These are phyloP conservation scores for Penicillium sp. DNA, from an alignment of 2,329 filamentous ascomycete genomes.

Conservation along the genomic window DNA sequence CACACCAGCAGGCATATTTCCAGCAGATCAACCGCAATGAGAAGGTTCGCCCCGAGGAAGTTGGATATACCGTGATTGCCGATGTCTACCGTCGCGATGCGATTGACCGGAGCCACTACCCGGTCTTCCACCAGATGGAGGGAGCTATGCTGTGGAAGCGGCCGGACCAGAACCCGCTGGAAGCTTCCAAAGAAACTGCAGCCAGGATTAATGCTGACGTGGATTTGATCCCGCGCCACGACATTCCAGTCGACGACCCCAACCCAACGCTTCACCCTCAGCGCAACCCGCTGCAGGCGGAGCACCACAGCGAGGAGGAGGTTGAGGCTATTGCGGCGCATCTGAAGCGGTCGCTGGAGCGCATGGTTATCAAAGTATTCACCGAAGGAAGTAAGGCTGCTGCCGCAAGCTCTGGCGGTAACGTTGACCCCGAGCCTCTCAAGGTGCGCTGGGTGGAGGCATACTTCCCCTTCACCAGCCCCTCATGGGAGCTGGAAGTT, in stretches of 20 bases:
- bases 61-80: slow-evolving; percentile 87
- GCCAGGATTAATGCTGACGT: slow-evolving; percentile 72
- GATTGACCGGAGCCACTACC: slow-evolving; percentile 93
- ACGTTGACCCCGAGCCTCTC: slow-evolving; percentile 71
- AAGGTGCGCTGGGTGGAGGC: slow-evolving; percentile 94
- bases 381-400: slow-evolving; percentile 73
- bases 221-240: slow-evolving; percentile 72
- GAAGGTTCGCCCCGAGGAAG: slow-evolving; percentile 44
- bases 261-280: slow-evolving; percentile 78
- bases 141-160: slow-evolving; percentile 90
- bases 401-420: slow-evolving; percentile 55
- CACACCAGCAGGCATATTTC: slow-evolving; percentile 87
- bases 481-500: slow-evolving; percentile 95
- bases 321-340: slow-evolving; percentile 83
- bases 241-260: slow-evolving; percentile 79
- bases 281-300: slow-evolving; percentile 80
- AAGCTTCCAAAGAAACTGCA: slow-evolving; percentile 55
- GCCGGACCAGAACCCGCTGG: slow-evolving; percentile 41
- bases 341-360: slow-evolving; percentile 85
- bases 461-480: slow-evolving; percentile 96
- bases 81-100: slow-evolving; percentile 97
- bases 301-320: slow-evolving; percentile 74
- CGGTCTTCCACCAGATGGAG: slow-evolving; percentile 99
- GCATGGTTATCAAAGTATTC: slow-evolving; percentile 90
- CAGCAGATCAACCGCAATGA: slow-evolving; percentile 62